These are phyloP conservation scores for Leccinum colubrinum DNA, from an alignment of 1,284 basidiomycete species.

Conservation along the genomic window DNA sequence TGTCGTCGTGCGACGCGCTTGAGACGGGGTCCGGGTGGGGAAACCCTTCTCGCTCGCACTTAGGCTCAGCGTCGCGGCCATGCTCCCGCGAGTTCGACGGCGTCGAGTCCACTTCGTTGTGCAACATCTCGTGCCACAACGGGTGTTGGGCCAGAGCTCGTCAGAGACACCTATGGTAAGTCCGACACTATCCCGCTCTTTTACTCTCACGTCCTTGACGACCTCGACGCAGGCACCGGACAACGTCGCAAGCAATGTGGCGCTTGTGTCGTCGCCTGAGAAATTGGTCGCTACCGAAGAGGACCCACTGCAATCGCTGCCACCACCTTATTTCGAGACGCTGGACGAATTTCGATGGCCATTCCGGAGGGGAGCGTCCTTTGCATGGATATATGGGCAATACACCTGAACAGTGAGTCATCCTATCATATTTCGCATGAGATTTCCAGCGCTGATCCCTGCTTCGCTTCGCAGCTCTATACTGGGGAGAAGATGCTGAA, in stretches of 20 bases:
- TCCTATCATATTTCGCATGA: neutral
- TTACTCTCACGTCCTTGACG: conserved; percentile 47
- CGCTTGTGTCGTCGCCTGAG: conserved; percentile 43
- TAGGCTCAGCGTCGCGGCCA: conserved; percentile 47
- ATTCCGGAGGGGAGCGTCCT: conserved; percentile 40
- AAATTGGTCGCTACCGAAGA: conserved; percentile 22
- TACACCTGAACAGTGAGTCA: conserved; percentile 37
- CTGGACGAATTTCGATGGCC: conserved; percentile 36
- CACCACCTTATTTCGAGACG: conserved; percentile 48
- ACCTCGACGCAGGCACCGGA: conserved; percentile 32
- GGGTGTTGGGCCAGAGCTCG: conserved; percentile 17
- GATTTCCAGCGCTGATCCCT: neutral
- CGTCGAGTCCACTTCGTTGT: conserved; percentile 51
- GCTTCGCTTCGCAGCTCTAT: conserved; percentile 23
- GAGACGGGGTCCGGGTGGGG: conserved; percentile 44
- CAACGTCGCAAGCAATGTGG: conserved; percentile 48
- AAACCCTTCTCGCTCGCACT: conserved; percentile 57
- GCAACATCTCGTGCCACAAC: conserved; percentile 57
- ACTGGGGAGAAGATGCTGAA: conserved; percentile 44
- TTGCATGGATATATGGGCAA: conserved; percentile 38
- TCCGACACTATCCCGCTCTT: conserved; percentile 16
- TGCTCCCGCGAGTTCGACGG: conserved; percentile 35
- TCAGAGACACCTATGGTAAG: conserved; percentile 8
- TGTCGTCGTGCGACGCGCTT: conserved; percentile 50
- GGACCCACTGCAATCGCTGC: conserved; percentile 34